Evolutionary conservation across 352 stramenopile genomes (phyloP).

Genomic region (Pseudoperonospora humuli): DNA sequence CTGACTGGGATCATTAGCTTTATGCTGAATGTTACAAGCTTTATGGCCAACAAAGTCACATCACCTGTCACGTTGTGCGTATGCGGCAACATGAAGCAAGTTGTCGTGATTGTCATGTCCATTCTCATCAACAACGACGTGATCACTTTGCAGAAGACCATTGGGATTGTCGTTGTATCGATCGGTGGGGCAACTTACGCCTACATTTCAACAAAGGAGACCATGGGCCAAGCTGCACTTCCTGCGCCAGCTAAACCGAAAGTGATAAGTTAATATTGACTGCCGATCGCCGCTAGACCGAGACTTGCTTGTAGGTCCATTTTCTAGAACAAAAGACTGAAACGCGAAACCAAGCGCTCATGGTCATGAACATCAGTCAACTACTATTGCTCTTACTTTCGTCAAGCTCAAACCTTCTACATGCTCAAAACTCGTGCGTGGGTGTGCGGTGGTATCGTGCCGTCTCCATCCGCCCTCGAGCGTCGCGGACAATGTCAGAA

Average conservation of each 20-base stretch:
- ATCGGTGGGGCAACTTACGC: constrained; percentile 59
- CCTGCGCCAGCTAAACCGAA: constrained; percentile 29
- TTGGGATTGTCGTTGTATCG: constrained; percentile 64
- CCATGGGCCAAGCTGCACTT: constrained; percentile 40
- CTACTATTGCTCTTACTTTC: constrained; percentile 4
- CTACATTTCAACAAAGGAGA: constrained; percentile 72
- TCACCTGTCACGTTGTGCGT: constrained; percentile 92
- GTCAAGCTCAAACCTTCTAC: background rate
- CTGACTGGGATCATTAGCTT: constrained; percentile 88
- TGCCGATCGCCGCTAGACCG: constrained; percentile 9
- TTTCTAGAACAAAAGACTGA: constrained; percentile 1
- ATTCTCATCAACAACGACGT: constrained; percentile 71
- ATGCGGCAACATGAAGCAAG: constrained; percentile 93
- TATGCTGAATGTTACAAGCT: constrained; percentile 90
- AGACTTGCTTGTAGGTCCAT: background rate
- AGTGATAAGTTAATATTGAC: constrained; percentile 11
- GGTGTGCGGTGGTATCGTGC: constrained; percentile 35
- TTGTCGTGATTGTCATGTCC: constrained; percentile 76
- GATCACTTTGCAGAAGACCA: constrained; percentile 56
- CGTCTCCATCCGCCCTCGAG: constrained; percentile 22
- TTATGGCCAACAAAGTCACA: constrained; percentile 93
- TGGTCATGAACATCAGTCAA: constrained; percentile 1
- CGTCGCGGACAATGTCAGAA: constrained; percentile 45
- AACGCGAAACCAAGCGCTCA: constrained; percentile 6
- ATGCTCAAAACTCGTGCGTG: constrained; percentile 20